A percentile compares a stretch with the other conserved stretches of the same genome.
phyloP scores from a whole-genome alignment of 2,329 filamentous ascomycete species.

The Ceratocystis smalleyi region DNA sequence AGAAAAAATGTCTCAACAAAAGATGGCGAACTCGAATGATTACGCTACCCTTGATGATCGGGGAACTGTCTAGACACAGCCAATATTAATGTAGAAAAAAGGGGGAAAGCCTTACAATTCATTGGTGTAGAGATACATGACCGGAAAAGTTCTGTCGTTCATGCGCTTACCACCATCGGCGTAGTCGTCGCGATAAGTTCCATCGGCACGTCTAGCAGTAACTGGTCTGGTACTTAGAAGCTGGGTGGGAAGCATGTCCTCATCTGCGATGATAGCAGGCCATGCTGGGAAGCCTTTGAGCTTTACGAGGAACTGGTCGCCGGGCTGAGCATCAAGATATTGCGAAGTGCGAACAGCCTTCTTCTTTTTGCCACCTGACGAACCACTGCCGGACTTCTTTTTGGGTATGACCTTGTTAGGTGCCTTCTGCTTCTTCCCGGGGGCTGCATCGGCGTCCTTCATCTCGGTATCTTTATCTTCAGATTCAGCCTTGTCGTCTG shows the following conservation, averaged over 20 bases:
- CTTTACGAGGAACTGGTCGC: slow-evolving; percentile 81
- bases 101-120: slow-evolving; percentile 64
- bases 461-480: slow-evolving; percentile 13
- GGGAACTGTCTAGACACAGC: background rate
- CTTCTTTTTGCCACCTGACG: slow-evolving; percentile 64
- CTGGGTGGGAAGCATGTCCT: slow-evolving; percentile 74
- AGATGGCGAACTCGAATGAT: too few relatives aligned
- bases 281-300: slow-evolving; percentile 90
- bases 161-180: slow-evolving; percentile 75
- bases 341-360: slow-evolving; percentile 64
- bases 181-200: slow-evolving; percentile 75
- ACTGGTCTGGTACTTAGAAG: slow-evolving; percentile 69
- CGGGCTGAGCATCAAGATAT: slow-evolving; percentile 69
- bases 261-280: slow-evolving; percentile 87
- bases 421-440: slow-evolving; percentile 31
- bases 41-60: background rate
- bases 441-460: slow-evolving; percentile 24
- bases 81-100: background rate
- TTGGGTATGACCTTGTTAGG: slow-evolving; percentile 23
- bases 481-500: slow-evolving; percentile 16
- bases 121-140: slow-evolving; percentile 91
- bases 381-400: slow-evolving; percentile 58
- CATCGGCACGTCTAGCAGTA: slow-evolving; percentile 65
- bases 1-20: slow-evolving; percentile 1
- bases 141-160: slow-evolving; percentile 72